These are phyloP conservation scores for Combretum micranthum DNA, from an alignment of 345 rosid species.

Conservation along the genomic window DNA sequence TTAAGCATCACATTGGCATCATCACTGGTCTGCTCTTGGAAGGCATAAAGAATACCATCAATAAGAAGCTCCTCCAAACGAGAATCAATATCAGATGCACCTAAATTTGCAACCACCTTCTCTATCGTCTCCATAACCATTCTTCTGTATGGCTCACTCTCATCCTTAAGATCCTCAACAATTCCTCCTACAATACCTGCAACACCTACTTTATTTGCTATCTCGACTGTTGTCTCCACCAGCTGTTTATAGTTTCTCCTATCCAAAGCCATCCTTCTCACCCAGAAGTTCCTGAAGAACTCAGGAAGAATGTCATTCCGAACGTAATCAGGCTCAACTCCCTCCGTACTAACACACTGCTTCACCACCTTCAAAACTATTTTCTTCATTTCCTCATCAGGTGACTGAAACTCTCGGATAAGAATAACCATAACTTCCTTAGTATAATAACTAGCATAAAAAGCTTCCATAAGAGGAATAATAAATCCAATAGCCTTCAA, in stretches of 20 bases:
- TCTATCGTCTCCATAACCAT: slow-evolving; percentile 99
- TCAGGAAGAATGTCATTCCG: slow-evolving; percentile 86
- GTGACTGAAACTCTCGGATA: slow-evolving; percentile 97
- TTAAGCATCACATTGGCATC: slow-evolving; percentile 99
- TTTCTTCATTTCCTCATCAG: slow-evolving; percentile 99
- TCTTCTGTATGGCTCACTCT: slow-evolving; percentile 85
- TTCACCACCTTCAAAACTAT: slow-evolving; percentile 96
- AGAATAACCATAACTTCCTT: slow-evolving; percentile 92
- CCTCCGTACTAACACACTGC: slow-evolving; percentile 98
- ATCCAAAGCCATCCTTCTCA: slow-evolving; percentile 93
- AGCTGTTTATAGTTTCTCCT: slow-evolving; percentile 92
- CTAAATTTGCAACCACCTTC: slow-evolving; percentile 90
- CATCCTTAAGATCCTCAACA: slow-evolving; percentile 94
- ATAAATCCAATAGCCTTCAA: slow-evolving; percentile 98
- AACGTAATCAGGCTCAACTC: slow-evolving; percentile 89
- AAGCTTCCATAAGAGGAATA: slow-evolving; percentile 95
- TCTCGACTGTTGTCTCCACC: slow-evolving; percentile 96
- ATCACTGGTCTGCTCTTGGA: slow-evolving; percentile 97
- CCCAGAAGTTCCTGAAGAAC: slow-evolving; percentile 92
- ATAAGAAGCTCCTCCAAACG: slow-evolving; percentile 94
- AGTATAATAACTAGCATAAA: slow-evolving; percentile 91
- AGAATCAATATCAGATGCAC: slow-evolving; percentile 91
- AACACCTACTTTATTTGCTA: slow-evolving; percentile 92
- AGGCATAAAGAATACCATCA: slow-evolving; percentile 97
- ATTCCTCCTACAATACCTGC: slow-evolving; percentile 87